Percentiles rank a stretch among this genome's conserved stretches.
These are phyloP conservation scores for Starmerella ratchasimensis DNA, from an alignment of 805 yeast genomes.

Conservation along the genomic window DNA sequence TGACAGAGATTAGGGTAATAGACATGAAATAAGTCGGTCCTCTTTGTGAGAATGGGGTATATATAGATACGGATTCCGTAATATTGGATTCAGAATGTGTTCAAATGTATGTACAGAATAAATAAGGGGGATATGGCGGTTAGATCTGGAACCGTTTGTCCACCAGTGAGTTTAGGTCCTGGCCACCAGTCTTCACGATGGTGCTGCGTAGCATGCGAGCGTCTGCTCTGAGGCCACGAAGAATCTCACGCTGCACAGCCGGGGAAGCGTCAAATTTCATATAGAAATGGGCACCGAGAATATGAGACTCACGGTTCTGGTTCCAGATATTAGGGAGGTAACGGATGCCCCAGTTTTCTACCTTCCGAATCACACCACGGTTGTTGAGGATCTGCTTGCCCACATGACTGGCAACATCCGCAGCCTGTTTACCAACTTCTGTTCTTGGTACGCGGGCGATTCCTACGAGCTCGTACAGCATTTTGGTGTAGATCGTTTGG, in stretches of 20 bases:
- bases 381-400: slow-evolving; percentile 74
- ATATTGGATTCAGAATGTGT: too few relatives aligned
- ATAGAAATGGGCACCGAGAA: slow-evolving; percentile 77
- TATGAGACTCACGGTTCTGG: slow-evolving; percentile 78
- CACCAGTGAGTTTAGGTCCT: slow-evolving; percentile 17
- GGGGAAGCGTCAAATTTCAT: slow-evolving; percentile 79
- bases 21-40: too few relatives aligned
- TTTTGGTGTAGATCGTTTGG: slow-evolving; percentile 22
- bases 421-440: slow-evolving; percentile 44
- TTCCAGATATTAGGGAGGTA: slow-evolving; percentile 69
- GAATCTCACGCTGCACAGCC: slow-evolving; percentile 72
- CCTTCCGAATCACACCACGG: slow-evolving; percentile 85
- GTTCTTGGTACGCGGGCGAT: slow-evolving; percentile 60
- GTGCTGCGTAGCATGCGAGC: slow-evolving; percentile 80
- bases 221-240: slow-evolving; percentile 67
- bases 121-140: not conserved
- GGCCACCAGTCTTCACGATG: slow-evolving; percentile 38
- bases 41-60: too few relatives aligned
- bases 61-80: too few relatives aligned
- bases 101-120: not conserved
- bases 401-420: slow-evolving; percentile 50
- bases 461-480: slow-evolving; percentile 85
- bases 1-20: too few relatives aligned
- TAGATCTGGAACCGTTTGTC: slow-evolving; percentile 8
- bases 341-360: slow-evolving; percentile 64